Evolutionary conservation across 2,329 filamentous ascomycete species (phyloP), one percentile per base, ranked within the genome.

Genomic region (Dactylonectria macrodidyma): DNA sequence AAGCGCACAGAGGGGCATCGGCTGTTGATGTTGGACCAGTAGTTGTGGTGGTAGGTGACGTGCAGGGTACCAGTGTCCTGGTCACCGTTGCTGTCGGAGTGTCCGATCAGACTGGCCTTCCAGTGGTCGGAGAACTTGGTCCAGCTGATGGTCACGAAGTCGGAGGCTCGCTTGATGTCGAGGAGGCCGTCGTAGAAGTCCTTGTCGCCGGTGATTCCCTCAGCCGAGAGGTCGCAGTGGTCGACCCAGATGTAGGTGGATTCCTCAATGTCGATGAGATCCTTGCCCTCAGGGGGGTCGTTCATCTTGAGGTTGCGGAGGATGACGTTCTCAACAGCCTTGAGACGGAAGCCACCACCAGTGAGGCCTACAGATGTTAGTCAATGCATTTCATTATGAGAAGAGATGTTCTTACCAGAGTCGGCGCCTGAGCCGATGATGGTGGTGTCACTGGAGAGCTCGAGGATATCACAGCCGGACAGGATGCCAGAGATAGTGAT

Each of bases 111-210:
- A 0, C 85, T 87, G n/a, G 84, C 87, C 79, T 91, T 91, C 82
- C 84, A 91, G 85, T 90, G 88, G 65, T 78, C 66, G 11, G 56
- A 67, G 67, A 74, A 75, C 66, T 72, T 71, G 52, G 66, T 70
- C 74, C 74, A 71, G 24, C 73, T 75, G 65, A 81, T 71, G 24
- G 79, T 88, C 61, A 88, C 78, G 74, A 81, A 90, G 80, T 90
- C 87, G 2, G 85, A 81, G 26, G 83, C 88, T 72, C 89, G 87
- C 65, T 86, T 89, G 47, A 89, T 80, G 68, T 91, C 89, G 46
- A 88, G 78, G 1, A 90, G 82, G n/a, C 88, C 88, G 63, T 90
- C 88, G 75, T 88, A 90, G 79, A 86, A 88, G 78, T 90, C 88
- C 78, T 90, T 90, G 79, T 84, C 84, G 69, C 89, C 84, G 62